phyloP scores from a whole-genome alignment of 2,329 filamentous ascomycete species.

The Tolypocladium amazonense region DNA sequence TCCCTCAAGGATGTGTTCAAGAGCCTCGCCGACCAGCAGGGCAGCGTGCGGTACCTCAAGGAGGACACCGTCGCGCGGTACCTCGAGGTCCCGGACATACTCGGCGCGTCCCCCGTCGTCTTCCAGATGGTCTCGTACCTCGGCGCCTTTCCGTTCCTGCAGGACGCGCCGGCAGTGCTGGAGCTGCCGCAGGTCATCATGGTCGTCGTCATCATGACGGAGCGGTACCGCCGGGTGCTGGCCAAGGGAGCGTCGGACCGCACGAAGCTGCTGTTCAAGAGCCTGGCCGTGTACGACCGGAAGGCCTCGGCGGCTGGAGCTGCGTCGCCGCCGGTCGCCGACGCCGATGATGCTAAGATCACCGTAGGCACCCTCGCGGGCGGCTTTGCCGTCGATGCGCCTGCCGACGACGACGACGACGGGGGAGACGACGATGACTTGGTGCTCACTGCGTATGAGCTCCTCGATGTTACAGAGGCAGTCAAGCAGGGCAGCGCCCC shows the following conservation, averaged over 20 bases:
- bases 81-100: slow-evolving; percentile 60
- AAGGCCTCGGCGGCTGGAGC: slow-evolving; percentile 27
- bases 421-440: slow-evolving; percentile 48
- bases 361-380: background rate
- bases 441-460: slow-evolving; percentile 57
- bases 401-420: slow-evolving; percentile 31
- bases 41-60: slow-evolving; percentile 53
- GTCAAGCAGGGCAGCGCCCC: slow-evolving; percentile 41
- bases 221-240: slow-evolving; percentile 55
- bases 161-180: slow-evolving; percentile 58
- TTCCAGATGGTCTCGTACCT: slow-evolving; percentile 64
- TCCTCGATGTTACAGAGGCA: slow-evolving; percentile 53
- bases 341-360: background rate
- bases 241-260: slow-evolving; percentile 46
- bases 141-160: slow-evolving; percentile 63
- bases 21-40: slow-evolving; percentile 54
- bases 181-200: slow-evolving; percentile 62
- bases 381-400: slow-evolving; percentile 37
- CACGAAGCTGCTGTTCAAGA: slow-evolving; percentile 57
- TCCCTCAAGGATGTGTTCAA: slow-evolving; percentile 65
- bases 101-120: slow-evolving; percentile 55
- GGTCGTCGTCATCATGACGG: slow-evolving; percentile 62
- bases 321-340: background rate
- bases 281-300: slow-evolving; percentile 61
- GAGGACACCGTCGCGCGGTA: slow-evolving; percentile 60